These are phyloP conservation scores for Wickerhamiella musiphila DNA, from an alignment of 805 yeast species.

Conservation along the genomic window DNA sequence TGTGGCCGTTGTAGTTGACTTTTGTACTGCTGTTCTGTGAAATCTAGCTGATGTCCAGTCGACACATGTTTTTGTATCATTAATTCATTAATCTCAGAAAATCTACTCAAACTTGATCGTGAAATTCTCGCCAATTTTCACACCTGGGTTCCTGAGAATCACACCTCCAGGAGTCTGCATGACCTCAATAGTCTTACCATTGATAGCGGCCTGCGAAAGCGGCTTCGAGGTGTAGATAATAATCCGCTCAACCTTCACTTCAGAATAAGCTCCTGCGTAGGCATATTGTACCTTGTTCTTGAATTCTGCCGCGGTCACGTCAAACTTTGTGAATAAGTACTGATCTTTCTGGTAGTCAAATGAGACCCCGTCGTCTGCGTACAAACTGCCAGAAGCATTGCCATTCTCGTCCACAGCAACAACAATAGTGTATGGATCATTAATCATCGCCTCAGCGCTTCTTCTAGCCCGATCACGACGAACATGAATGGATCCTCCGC, in stretches of 20 bases:
- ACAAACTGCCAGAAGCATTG: slow-evolving; percentile 39
- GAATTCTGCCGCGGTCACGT: slow-evolving; percentile 15
- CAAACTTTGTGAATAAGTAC: slow-evolving; percentile 28
- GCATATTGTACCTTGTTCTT: slow-evolving; percentile 7
- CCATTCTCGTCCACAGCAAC: slow-evolving; percentile 36
- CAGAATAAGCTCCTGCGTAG: slow-evolving; percentile 3
- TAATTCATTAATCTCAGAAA: no score
- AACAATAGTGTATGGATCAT: slow-evolving; percentile 67
- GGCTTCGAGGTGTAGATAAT: slow-evolving; percentile 18
- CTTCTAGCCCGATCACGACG: slow-evolving; percentile 63
- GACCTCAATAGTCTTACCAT: slow-evolving; percentile 5
- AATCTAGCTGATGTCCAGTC: no score
- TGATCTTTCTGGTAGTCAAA: slow-evolving; percentile 38
- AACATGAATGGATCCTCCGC: slow-evolving; percentile 64
- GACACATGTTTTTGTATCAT: no score
- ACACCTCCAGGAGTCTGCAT: slow-evolving; percentile 10
- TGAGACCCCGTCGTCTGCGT: slow-evolving; percentile 75
- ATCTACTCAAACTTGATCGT: slow-evolving; percentile 19
- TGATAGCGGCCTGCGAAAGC: slow-evolving; percentile 22
- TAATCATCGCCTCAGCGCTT: slow-evolving; percentile 52
- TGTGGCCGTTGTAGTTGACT: no score
- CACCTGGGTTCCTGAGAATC: slow-evolving; percentile 33
- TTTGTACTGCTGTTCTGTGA: no score
- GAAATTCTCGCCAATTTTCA: slow-evolving; percentile 34
- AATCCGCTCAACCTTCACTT: slow-evolving; percentile 14